These are phyloP conservation scores for Uromyces viciae-fabae DNA, from an alignment of 1,284 basidiomycete genomes.

Conservation along the genomic window DNA sequence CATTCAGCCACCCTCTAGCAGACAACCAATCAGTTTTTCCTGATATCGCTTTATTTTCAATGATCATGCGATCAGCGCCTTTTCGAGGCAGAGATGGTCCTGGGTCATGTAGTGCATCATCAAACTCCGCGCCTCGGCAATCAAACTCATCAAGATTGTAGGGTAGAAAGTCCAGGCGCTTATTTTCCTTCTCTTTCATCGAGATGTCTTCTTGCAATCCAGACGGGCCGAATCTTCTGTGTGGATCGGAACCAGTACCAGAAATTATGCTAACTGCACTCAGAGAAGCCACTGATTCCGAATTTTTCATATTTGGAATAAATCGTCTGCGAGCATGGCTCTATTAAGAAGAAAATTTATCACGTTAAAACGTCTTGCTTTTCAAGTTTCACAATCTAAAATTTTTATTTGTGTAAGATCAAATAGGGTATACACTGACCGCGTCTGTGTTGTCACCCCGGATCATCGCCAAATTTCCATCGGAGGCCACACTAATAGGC, in stretches of 20 bases:
- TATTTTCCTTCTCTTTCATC: conserved; percentile 5
- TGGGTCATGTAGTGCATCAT: conserved; percentile 42
- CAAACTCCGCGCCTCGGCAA: conserved; percentile 20
- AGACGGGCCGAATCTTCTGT: neutral
- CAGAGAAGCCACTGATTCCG: conserved; percentile 7
- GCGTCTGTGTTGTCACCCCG: conserved; percentile 32
- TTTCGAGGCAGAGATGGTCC: conserved; percentile 35
- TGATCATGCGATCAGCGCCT: conserved; percentile 41
- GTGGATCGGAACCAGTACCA: neutral
- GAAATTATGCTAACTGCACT: neutral
- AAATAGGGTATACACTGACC: neutral
- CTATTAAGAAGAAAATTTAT: neutral
- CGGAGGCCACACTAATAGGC: conserved; percentile 38
- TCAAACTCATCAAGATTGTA: conserved; percentile 43
- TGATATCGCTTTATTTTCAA: conserved; percentile 27
- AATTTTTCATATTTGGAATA: neutral
- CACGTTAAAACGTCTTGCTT: neutral
- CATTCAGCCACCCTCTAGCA: conserved; percentile 40
- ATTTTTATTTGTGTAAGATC: neutral
- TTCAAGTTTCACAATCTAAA: neutral
- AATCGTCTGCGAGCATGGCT: conserved; percentile 18
- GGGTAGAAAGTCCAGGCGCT: conserved; percentile 30
- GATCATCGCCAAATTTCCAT: conserved; percentile 37
- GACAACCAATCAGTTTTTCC: conserved; percentile 28
- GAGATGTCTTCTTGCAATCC: conserved; percentile 11